Evolutionary conservation across 2,329 filamentous ascomycete species (phyloP).

Genomic region (Colletotrichum musicola): DNA sequence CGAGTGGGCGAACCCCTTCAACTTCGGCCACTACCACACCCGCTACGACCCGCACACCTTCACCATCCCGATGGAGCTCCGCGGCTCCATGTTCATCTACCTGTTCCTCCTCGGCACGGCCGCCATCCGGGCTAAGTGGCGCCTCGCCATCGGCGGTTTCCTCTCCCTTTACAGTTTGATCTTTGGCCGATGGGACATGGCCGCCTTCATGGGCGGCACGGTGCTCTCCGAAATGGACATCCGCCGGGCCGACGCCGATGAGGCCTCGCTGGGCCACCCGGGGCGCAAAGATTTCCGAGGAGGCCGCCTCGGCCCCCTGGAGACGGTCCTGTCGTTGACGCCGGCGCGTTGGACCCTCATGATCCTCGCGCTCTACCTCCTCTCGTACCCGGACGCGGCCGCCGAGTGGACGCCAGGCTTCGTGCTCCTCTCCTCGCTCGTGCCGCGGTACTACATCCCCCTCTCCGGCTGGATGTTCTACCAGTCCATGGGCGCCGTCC

Average conservation of each 20-base stretch:
- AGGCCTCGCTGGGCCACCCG: constrained; percentile 39
- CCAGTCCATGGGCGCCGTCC: constrained; percentile 52
- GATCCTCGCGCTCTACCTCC: constrained; percentile 51
- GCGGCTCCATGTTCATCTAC: constrained; percentile 56
- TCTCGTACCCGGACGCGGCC: constrained; percentile 54
- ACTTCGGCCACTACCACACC: constrained; percentile 53
- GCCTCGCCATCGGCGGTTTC: constrained; percentile 46
- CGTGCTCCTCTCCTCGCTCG: constrained; percentile 47
- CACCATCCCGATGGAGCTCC: constrained; percentile 57
- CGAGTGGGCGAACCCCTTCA: constrained; percentile 58
- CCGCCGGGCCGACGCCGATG: constrained; percentile 35
- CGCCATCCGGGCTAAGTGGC: constrained; percentile 50
- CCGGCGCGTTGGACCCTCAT: constrained; percentile 45
- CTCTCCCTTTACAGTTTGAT: constrained; percentile 50
- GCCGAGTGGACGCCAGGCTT: constrained; percentile 55
- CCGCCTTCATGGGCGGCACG: constrained; percentile 53
- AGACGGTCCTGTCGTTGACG: constrained; percentile 35
- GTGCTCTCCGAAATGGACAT: constrained; percentile 54
- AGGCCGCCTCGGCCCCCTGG: constrained; percentile 23
- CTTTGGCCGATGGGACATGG: constrained; percentile 56
- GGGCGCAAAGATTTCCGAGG: constrained; percentile 19
- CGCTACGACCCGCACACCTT: constrained; percentile 57
- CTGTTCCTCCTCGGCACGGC: constrained; percentile 55
- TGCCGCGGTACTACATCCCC: constrained; percentile 52
- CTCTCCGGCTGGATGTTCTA: constrained; percentile 56